Percentiles rank a stretch among this genome's conserved stretches.
Evolutionary conservation across 2,329 filamentous ascomycete genomes (phyloP).

Genomic region (Apiospora kogelbergensis): DNA sequence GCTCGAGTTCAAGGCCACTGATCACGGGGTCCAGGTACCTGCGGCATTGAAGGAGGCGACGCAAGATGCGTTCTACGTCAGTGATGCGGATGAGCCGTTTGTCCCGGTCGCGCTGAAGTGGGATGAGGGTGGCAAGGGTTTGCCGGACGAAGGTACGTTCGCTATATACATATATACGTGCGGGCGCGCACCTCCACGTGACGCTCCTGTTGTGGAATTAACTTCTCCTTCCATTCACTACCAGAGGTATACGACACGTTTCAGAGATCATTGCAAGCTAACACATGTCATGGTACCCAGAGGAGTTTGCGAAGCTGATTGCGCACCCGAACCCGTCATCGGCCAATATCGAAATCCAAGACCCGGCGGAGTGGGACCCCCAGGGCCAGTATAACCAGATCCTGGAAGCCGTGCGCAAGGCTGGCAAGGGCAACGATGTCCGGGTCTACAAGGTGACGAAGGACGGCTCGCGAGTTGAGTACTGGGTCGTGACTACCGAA

Average conservation of each 20-base stretch:
- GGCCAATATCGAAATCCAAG: conserved; percentile 63
- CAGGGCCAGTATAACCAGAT: conserved; percentile 68
- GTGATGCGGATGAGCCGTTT: conserved; percentile 85
- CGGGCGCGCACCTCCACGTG: conserved; percentile 9
- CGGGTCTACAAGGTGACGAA: conserved; percentile 72
- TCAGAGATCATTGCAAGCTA: background rate
- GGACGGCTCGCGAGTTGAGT: conserved; percentile 67
- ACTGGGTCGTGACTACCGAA: conserved; percentile 73
- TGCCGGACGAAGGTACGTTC: conserved; percentile 62
- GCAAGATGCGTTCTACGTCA: conserved; percentile 67
- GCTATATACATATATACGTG: background rate
- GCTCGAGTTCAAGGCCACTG: conserved; percentile 51
- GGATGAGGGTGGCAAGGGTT: conserved; percentile 46
- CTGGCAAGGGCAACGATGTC: conserved; percentile 64
- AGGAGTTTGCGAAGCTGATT: conserved; percentile 68
- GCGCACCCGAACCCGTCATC: conserved; percentile 52
- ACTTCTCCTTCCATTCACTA: background rate
- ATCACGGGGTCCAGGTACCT: conserved; percentile 60
- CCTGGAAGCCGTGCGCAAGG: conserved; percentile 67
- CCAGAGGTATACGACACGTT: too few relatives aligned
- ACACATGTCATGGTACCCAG: background rate
- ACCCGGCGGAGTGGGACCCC: conserved; percentile 71
- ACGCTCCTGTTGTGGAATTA: too few relatives aligned
- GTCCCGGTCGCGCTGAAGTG: conserved; percentile 70
- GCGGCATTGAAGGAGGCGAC: conserved; percentile 49